Evolutionary conservation across 495 filamentous ascomycete genomes (phyloP).

Genomic region (Aspergillus conjunctus): DNA sequence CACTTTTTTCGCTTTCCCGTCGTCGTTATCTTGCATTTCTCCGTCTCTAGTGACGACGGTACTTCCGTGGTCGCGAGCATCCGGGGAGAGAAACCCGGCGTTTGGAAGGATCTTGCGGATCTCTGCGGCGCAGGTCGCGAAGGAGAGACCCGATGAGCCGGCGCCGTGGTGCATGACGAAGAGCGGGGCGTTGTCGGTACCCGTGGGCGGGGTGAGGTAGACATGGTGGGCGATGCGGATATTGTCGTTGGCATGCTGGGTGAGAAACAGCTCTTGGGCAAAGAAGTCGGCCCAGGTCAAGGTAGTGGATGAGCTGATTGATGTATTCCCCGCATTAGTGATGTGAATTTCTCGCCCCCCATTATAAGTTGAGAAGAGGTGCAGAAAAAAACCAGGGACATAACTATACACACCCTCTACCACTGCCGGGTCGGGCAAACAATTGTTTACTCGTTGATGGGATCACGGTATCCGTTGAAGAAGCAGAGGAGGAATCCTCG

Average conservation of each 20-base stretch:
- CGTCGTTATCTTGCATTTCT: slow-evolving; percentile 15
- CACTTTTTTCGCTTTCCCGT: slow-evolving; percentile 26
- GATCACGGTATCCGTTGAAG: slow-evolving; percentile 85
- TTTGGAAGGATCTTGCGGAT: slow-evolving; percentile 76
- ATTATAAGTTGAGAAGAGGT: background rate
- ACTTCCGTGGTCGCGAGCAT: slow-evolving; percentile 85
- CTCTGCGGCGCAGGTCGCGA: slow-evolving; percentile 75
- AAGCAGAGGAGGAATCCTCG: slow-evolving; percentile 76
- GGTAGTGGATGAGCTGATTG: slow-evolving; percentile 38
- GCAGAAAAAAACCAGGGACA: background rate
- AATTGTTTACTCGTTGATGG: slow-evolving; percentile 74
- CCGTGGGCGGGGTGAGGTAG: slow-evolving; percentile 68
- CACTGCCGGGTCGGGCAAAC: slow-evolving; percentile 61
- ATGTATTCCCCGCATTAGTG: slow-evolving; percentile 18
- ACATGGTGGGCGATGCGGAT: slow-evolving; percentile 72
- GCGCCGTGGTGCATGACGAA: slow-evolving; percentile 91
- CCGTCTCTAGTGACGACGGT: slow-evolving; percentile 49
- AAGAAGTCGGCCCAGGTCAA: slow-evolving; percentile 91
- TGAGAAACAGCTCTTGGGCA: slow-evolving; percentile 76
- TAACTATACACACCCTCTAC: slow-evolving; percentile 51
- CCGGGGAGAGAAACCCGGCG: slow-evolving; percentile 80
- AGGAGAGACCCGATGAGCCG: slow-evolving; percentile 85
- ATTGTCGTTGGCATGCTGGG: slow-evolving; percentile 39
- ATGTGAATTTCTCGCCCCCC: background rate
- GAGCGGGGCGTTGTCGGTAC: slow-evolving; percentile 55